Percentiles rank a stretch among this genome's conserved stretches.
phyloP scores from a whole-genome alignment of 140 eudicot genomes.

The Oenanthe javanica region DNA sequence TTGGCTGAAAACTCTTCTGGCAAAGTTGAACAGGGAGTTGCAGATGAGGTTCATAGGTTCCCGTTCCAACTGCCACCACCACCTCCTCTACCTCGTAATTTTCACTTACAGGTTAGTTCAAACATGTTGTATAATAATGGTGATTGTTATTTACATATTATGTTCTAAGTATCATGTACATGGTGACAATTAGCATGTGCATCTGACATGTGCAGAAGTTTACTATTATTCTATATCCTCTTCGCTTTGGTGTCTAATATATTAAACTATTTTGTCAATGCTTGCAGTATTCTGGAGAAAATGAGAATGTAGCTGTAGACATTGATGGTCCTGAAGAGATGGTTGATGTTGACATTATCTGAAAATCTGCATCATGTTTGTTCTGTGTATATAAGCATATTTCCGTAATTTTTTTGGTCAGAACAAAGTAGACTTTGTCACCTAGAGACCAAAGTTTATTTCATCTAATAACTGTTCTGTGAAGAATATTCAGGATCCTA shows the following conservation, averaged over 20 bases:
- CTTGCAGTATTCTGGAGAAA: conserved; percentile 49
- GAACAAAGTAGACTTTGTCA: background rate
- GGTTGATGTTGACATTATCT: conserved; percentile 64
- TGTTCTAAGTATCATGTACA: background rate
- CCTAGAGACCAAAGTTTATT: background rate
- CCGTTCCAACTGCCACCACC: conserved; percentile 59
- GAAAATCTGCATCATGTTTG: conserved; percentile 39
- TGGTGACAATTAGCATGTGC: background rate
- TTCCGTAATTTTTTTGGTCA: background rate
- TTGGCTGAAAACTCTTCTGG: conserved; percentile 19
- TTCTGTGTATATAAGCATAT: conserved; percentile 5
- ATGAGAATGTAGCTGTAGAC: conserved; percentile 42
- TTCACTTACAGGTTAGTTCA: conserved; percentile 47
- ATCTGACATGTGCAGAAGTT: background rate
- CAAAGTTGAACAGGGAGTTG: conserved; percentile 28
- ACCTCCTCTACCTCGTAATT: conserved; percentile 38
- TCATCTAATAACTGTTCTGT: background rate
- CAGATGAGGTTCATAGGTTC: conserved; percentile 18
- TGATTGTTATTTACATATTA: background rate
- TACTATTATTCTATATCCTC: background rate
- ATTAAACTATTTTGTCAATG: conserved; percentile 9
- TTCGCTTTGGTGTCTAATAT: background rate
- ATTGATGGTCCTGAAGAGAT: conserved; percentile 52
- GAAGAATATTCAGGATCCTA: background rate
- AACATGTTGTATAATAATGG: conserved; percentile 1